These are phyloP conservation scores for Rauvolfia tetraphylla DNA, from an alignment of 257 asterid species.

Conservation along the genomic window DNA sequence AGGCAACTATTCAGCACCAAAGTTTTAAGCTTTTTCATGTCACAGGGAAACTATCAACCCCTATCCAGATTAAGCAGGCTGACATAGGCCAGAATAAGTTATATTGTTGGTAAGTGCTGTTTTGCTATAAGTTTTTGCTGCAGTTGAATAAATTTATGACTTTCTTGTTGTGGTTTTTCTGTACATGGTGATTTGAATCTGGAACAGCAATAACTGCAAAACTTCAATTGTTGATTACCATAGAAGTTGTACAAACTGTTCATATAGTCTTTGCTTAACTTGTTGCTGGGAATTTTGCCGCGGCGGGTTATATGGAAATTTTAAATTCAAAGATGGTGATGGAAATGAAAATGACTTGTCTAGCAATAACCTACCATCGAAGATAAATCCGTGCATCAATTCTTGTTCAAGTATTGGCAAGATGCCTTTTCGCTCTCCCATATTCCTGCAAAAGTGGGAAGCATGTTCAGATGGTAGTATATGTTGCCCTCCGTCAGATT, in stretches of 20 bases:
- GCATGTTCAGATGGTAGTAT: slow-evolving; percentile 56
- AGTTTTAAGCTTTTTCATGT: slow-evolving; percentile 19
- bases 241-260: slow-evolving; percentile 77
- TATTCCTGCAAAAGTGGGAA: slow-evolving; percentile 37
- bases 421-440: slow-evolving; percentile 25
- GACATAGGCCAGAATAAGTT: slow-evolving; percentile 31
- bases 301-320: slow-evolving; percentile 31
- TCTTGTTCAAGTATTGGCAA: slow-evolving; percentile 36
- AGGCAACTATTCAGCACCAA: background rate
- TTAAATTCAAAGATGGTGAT: slow-evolving; percentile 38
- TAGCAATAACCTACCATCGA: slow-evolving; percentile 30
- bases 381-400: slow-evolving; percentile 24
- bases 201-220: slow-evolving; percentile 73
- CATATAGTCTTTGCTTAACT: slow-evolving; percentile 75
- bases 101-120: slow-evolving; percentile 59
- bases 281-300: slow-evolving; percentile 70
- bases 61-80: slow-evolving; percentile 52
- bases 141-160: slow-evolving; percentile 17
- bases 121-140: slow-evolving; percentile 19
- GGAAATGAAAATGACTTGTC: slow-evolving; percentile 43
- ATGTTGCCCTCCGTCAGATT: slow-evolving; percentile 63
- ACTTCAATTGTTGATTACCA: slow-evolving; percentile 78
- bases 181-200: slow-evolving; percentile 28
- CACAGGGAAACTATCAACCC: slow-evolving; percentile 53
- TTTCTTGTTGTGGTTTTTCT: slow-evolving; percentile 21